Evolutionary conservation across 495 filamentous ascomycete species (phyloP).

Genomic region (Acidomyces sp.): DNA sequence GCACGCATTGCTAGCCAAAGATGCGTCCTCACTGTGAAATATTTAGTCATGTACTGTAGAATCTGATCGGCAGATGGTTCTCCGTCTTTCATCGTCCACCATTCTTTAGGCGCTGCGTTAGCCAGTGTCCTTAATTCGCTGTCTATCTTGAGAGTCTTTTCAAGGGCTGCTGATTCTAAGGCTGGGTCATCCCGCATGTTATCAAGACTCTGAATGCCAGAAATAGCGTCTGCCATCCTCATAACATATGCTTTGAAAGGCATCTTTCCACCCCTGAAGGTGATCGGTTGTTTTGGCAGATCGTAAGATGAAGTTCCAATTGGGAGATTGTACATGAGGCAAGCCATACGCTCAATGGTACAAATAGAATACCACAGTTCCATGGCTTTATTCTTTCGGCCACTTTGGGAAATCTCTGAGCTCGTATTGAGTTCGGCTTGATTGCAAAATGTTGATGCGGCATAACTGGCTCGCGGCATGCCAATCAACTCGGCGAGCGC

Average conservation of each 20-base stretch:
- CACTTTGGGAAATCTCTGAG: background rate
- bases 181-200: constrained; percentile 1
- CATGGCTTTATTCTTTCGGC: constrained; percentile 7
- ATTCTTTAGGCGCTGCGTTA: constrained; percentile 3
- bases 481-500: constrained; percentile 8
- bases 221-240: constrained; percentile 3
- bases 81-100: too few relatives aligned
- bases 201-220: constrained; percentile 3
- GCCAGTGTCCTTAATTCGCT: constrained; percentile 1
- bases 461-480: constrained; percentile 3
- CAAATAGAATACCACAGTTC: constrained; percentile 6
- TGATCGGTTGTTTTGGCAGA: background rate
- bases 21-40: too few relatives aligned
- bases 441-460: background rate
- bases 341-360: constrained; percentile 4
- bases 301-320: background rate
- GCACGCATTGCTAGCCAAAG: too few relatives aligned
- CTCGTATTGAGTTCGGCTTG: too few relatives aligned
- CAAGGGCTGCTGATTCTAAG: constrained; percentile 1
- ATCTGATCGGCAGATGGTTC: too few relatives aligned
- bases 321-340: constrained; percentile 6
- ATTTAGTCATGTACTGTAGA: too few relatives aligned
- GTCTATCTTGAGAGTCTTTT: constrained; percentile 6
- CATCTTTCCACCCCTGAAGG: constrained; percentile 1
- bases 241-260: constrained; percentile 3